Conservation (phyloP, 1,284 basidiomycete genomes). For the Ceraceosorus guamensis region DNA sequence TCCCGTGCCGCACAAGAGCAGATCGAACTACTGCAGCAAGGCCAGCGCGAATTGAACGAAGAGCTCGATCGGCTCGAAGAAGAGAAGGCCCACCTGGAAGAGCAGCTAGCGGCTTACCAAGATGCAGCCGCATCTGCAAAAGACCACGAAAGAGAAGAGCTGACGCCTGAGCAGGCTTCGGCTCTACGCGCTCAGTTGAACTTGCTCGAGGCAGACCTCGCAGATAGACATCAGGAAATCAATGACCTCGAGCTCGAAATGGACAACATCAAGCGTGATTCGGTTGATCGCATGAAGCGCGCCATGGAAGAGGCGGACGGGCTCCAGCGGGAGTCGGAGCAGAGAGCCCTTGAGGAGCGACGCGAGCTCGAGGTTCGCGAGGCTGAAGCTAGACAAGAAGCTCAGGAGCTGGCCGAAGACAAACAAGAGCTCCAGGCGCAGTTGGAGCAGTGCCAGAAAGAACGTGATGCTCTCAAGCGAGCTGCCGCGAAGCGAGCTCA, state of each 20-base stretch:
- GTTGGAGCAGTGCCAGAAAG: not conserved
- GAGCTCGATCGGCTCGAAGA: constrained; percentile 7
- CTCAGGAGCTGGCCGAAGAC: not conserved
- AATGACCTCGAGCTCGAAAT: too few species aligned
- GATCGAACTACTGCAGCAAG: constrained; percentile 3
- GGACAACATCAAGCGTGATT: too few species aligned
- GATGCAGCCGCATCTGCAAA: too few species aligned
- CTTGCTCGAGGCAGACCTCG: too few species aligned
- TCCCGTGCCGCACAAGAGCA: not conserved
- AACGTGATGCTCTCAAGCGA: not conserved
- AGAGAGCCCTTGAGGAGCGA: not conserved
- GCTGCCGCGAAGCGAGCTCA: not conserved
- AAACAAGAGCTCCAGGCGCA: not conserved
- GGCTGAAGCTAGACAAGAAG: not conserved
- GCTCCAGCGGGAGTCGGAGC: not conserved
- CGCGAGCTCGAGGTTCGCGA: too few species aligned
- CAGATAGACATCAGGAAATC: too few species aligned
- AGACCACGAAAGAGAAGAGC: too few species aligned
- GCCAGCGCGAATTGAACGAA: constrained; percentile 10
- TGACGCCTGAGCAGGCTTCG: too few species aligned
- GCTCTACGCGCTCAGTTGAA: too few species aligned
- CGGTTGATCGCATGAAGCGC: not conserved
- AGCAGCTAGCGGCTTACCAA: not conserved
- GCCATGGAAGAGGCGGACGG: not conserved
- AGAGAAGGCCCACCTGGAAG: not conserved